phyloP scores from a whole-genome alignment of 2,329 filamentous ascomycete species.

The Aspergillus neotritici region DNA sequence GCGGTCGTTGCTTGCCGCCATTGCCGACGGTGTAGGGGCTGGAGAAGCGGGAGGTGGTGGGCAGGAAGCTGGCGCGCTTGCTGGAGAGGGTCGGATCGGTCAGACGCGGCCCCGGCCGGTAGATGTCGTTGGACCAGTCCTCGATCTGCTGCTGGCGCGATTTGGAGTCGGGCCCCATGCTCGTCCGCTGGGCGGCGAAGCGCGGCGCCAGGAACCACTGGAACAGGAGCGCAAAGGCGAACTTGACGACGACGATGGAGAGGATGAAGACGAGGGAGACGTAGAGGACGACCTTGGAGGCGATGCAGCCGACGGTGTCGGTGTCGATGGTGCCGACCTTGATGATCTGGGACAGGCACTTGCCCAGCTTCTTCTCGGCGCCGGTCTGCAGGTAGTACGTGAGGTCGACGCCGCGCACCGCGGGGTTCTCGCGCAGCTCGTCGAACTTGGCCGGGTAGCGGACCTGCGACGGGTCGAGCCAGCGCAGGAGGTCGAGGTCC shows the following conservation, averaged over 20 bases:
- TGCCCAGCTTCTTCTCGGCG: slow-evolving; percentile 71
- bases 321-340: slow-evolving; percentile 95
- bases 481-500: slow-evolving; percentile 79
- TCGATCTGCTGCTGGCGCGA: slow-evolving; percentile 90
- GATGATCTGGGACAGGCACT: slow-evolving; percentile 88
- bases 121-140: slow-evolving; percentile 97
- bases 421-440: slow-evolving; percentile 64
- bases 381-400: slow-evolving; percentile 79
- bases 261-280: slow-evolving; percentile 88
- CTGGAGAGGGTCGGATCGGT: slow-evolving; percentile 66
- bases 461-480: slow-evolving; percentile 83
- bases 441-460: slow-evolving; percentile 70
- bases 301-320: slow-evolving; percentile 93
- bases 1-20: slow-evolving; percentile 46
- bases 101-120: slow-evolving; percentile 78
- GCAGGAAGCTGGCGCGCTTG: slow-evolving; percentile 84
- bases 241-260: slow-evolving; percentile 78
- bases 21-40: slow-evolving; percentile 77
- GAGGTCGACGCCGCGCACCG: slow-evolving; percentile 76
- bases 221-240: slow-evolving; percentile 82
- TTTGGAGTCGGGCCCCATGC: slow-evolving; percentile 72
- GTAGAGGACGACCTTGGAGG: slow-evolving; percentile 93
- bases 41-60: slow-evolving; percentile 90
- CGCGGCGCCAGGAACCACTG: slow-evolving; percentile 91
- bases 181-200: slow-evolving; percentile 80